Base-by-base conservation (phyloP, 148 eudicot genomes). In the Fagopyrum homotropicum region DNA sequence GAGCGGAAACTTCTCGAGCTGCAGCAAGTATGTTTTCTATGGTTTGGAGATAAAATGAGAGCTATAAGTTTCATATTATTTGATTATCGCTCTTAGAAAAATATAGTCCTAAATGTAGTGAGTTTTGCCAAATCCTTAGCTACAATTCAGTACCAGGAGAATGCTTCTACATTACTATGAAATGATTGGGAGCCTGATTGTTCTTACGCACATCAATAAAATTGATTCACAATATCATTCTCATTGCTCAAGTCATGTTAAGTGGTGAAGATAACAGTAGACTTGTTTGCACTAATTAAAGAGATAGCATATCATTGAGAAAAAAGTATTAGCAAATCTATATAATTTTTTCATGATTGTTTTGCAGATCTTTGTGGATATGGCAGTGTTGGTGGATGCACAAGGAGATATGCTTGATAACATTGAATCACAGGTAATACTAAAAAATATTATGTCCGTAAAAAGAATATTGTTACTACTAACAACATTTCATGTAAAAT, bases 401-500 rank as follows among this genome's bases (percentile, higher is more conserved):
- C 99, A 95, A 82, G 99, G 97, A 72, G 99, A 95, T 78, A 78
- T 90, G 89, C 94, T 92, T 5, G 87, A 95, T 84, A 92, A 95
- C 82, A 95, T 95, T 49, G 99, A 90, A 69, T 86, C 91, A 73
- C 97, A 92, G 90, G 99, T 95, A 40, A 43, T 43, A 17, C 57
- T 52, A 12, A n/a, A 6, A 56, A 55, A 16, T 4, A 16, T 55
- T 55, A 15, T 55, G 60, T 5, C 6, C 22, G 2, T 16, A 15
- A 11, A 22, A 51, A 51, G 55, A 14, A 51, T 51, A 51, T 51
- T 10, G 55, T 51, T 14, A 51, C 15, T 51, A 2, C 55, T 51
- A 14, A 51, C 15, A 10, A 51, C 55, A 14, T 11, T 4, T 51
- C 55, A 51, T 51, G 55, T 51, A 10, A 5, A 51, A 51, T 10